Evolutionary conservation across 164 flowering plant species (phyloP).

Genomic region (Piper betle): DNA sequence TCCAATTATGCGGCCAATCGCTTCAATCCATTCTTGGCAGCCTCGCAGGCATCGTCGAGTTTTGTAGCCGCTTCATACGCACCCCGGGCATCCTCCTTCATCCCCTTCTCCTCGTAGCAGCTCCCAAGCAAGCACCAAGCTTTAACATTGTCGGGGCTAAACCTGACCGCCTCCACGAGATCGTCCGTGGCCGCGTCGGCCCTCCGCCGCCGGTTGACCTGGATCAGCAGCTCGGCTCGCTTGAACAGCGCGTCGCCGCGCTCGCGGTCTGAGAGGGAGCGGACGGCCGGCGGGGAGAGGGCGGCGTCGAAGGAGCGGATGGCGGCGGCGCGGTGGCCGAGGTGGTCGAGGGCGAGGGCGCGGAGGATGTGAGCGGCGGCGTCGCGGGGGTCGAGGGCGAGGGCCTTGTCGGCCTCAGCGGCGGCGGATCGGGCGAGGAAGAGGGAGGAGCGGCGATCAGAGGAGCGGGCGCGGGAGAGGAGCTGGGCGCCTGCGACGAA

Average conservation of each 20-base stretch:
- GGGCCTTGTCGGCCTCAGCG: conserved; percentile 53
- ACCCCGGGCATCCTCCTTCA: conserved; percentile 43
- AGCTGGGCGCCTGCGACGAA: conserved; percentile 83
- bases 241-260: conserved; percentile 59
- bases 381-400: conserved; percentile 62
- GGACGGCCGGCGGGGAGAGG: conserved; percentile 48
- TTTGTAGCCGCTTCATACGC: conserved; percentile 42
- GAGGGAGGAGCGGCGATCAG: conserved; percentile 13
- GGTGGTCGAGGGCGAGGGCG: conserved; percentile 54
- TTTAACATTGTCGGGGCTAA: conserved; percentile 30
- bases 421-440: conserved; percentile 43
- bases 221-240: conserved; percentile 61
- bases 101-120: conserved; percentile 57
- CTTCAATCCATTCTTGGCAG: conserved; percentile 32
- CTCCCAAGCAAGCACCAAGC: conserved; percentile 50
- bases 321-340: conserved; percentile 52
- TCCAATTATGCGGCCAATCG: conserved; percentile 14
- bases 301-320: conserved; percentile 55
- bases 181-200: conserved; percentile 55
- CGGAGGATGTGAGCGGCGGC: conserved; percentile 80
- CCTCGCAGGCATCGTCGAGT: conserved; percentile 19
- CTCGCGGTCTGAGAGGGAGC: conserved; percentile 38
- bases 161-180: conserved; percentile 39
- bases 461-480: conserved; percentile 50
- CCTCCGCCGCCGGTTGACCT: conserved; percentile 22